phyloP scores from a whole-genome alignment of 225 moss, liverwort and hornwort species.

The Anthoceros angustus region DNA sequence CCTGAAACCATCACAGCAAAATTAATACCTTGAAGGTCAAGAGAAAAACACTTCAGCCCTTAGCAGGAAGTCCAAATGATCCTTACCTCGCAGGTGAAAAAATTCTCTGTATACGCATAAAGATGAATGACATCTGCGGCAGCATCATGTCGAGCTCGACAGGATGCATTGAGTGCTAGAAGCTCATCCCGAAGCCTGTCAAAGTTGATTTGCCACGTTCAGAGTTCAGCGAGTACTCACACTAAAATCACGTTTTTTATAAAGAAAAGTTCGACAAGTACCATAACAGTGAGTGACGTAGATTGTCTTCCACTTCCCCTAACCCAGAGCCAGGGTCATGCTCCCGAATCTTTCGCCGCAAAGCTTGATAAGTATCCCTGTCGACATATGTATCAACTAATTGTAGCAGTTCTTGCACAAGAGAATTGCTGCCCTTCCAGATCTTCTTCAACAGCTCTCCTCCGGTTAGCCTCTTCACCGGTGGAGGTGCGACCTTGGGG shows the following conservation, averaged over 20 bases:
- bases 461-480: slow-evolving; percentile 64
- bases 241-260: too few relatives aligned
- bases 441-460: slow-evolving; percentile 73
- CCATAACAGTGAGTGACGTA: slow-evolving; percentile 60
- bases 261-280: too few relatives aligned
- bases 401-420: slow-evolving; percentile 74
- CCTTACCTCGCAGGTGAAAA: slow-evolving; percentile 58
- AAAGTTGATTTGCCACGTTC: slow-evolving; percentile 13
- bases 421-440: slow-evolving; percentile 91
- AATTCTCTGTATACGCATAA: slow-evolving; percentile 73
- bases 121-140: slow-evolving; percentile 97
- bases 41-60: neutral
- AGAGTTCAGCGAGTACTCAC: too few relatives aligned
- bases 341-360: slow-evolving; percentile 50
- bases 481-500: slow-evolving; percentile 64
- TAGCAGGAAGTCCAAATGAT: neutral
- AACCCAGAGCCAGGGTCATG: slow-evolving; percentile 52
- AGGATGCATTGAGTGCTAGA: slow-evolving; percentile 68
- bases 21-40: neutral
- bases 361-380: slow-evolving; percentile 37
- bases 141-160: slow-evolving; percentile 87
- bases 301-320: slow-evolving; percentile 46
- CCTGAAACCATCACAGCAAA: slow-evolving; percentile 22
- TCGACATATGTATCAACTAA: slow-evolving; percentile 65
- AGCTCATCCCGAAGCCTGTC: slow-evolving; percentile 83